A percentile compares a stretch with the other conserved stretches of the same genome.
These are phyloP conservation scores for Trichoderma polysporum DNA, from an alignment of 2,329 filamentous ascomycete species.

Conservation along the genomic window DNA sequence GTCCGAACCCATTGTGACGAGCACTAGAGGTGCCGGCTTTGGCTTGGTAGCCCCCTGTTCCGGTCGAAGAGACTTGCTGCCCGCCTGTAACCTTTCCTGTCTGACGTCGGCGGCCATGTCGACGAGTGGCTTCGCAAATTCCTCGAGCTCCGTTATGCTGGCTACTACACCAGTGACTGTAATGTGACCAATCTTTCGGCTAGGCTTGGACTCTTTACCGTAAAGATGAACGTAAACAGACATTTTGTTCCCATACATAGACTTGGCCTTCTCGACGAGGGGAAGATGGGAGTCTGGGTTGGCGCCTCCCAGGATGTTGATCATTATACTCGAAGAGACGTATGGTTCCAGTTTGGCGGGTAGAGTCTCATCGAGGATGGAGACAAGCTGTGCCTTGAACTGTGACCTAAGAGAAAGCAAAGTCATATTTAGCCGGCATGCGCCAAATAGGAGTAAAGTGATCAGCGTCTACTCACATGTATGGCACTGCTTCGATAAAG, in stretches of 20 bases:
- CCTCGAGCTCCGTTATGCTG: slow-evolving; percentile 56
- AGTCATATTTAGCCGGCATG: not conserved
- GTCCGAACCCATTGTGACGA: slow-evolving; percentile 82
- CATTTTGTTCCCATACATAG: slow-evolving; percentile 44
- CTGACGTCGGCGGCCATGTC: slow-evolving; percentile 60
- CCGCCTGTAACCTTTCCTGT: slow-evolving; percentile 49
- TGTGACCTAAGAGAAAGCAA: slow-evolving; percentile 57
- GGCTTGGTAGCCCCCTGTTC: slow-evolving; percentile 24
- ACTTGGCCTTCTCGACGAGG: slow-evolving; percentile 48
- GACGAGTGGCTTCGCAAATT: slow-evolving; percentile 66
- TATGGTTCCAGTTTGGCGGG: slow-evolving; percentile 56
- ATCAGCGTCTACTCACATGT: slow-evolving; percentile 44
- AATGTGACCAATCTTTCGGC: slow-evolving; percentile 93
- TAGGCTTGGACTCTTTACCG: slow-evolving; percentile 82
- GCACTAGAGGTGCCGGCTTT: slow-evolving; percentile 57
- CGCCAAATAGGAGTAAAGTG: not conserved
- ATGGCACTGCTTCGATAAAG: slow-evolving; percentile 85
- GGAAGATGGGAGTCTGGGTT: slow-evolving; percentile 59
- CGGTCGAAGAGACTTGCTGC: slow-evolving; percentile 40
- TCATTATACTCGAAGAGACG: slow-evolving; percentile 68
- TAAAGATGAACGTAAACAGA: slow-evolving; percentile 77
- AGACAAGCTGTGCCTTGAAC: slow-evolving; percentile 84
- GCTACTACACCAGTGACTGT: slow-evolving; percentile 73
- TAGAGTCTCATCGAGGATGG: slow-evolving; percentile 70
- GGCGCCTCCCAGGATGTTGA: slow-evolving; percentile 76